phyloP scores from a whole-genome alignment of 2,329 filamentous ascomycete genomes.

The Ascochyta pisi region DNA sequence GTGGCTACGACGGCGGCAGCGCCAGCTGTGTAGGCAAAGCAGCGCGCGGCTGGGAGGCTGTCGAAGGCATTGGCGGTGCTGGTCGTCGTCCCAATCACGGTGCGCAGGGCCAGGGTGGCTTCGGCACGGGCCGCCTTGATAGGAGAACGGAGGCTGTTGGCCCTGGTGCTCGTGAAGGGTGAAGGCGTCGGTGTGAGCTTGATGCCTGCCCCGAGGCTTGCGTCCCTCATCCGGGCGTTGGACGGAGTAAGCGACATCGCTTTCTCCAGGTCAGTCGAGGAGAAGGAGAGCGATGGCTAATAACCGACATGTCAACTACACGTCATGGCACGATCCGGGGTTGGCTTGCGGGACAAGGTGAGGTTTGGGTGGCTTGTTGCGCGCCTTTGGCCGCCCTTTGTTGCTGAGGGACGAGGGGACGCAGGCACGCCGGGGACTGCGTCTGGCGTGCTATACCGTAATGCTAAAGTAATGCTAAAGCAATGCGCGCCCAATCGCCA shows the following conservation, averaged over 20 bases:
- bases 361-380: background rate
- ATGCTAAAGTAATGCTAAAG: background rate
- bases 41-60: slow-evolving; percentile 70
- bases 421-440: slow-evolving; percentile 17
- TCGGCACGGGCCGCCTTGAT: slow-evolving; percentile 57
- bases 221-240: slow-evolving; percentile 52
- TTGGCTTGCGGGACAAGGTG: slow-evolving; percentile 6
- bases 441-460: too few relatives aligned
- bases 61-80: slow-evolving; percentile 86
- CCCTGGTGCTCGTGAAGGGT: slow-evolving; percentile 64
- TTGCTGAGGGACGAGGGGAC: slow-evolving; percentile 31
- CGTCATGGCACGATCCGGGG: slow-evolving; percentile 34
- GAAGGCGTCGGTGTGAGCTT: slow-evolving; percentile 71
- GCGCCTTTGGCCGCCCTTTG: slow-evolving; percentile 8
- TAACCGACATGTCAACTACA: slow-evolving; percentile 35
- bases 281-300: slow-evolving; percentile 29
- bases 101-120: slow-evolving; percentile 71
- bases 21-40: slow-evolving; percentile 90
- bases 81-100: slow-evolving; percentile 91
- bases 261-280: slow-evolving; percentile 36
- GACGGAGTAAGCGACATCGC: slow-evolving; percentile 51
- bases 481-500: background rate
- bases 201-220: slow-evolving; percentile 47
- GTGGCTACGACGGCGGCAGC: slow-evolving; percentile 91
- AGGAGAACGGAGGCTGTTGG: slow-evolving; percentile 67